These are phyloP conservation scores for Hortiboletus campestris DNA, from an alignment of 768 basidiomycete genomes.

Conservation along the genomic window DNA sequence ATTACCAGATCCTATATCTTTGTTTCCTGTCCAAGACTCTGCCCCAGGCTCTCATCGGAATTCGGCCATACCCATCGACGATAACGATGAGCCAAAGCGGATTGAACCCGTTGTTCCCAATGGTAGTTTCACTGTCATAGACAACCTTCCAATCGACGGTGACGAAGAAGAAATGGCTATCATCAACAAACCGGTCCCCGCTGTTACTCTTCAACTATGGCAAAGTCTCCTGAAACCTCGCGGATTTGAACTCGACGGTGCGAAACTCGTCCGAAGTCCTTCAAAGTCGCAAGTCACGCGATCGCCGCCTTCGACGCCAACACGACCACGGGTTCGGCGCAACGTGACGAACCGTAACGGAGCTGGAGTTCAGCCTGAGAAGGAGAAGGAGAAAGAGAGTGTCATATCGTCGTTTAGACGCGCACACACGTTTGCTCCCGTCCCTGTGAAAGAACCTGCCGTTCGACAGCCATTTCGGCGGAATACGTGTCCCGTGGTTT, in stretches of 20 bases:
- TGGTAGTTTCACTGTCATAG: conserved; percentile 21
- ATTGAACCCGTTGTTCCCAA: conserved; percentile 10
- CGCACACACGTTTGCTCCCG: conserved; percentile 60
- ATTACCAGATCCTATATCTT: conserved; percentile 11
- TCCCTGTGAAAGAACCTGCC: conserved; percentile 21
- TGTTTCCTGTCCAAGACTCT: conserved; percentile 15
- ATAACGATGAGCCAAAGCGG: conserved; percentile 20
- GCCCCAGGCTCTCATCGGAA: conserved; percentile 12
- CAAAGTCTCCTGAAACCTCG: conserved; percentile 62
- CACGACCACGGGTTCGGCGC: conserved; percentile 10
- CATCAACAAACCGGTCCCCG: conserved; percentile 55
- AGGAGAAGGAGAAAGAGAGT: conserved; percentile 27
- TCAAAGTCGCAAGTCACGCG: conserved; percentile 40
- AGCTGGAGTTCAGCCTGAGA: not conserved
- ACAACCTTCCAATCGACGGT: conserved; percentile 18
- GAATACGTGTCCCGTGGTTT: conserved; percentile 21
- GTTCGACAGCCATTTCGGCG: conserved; percentile 49
- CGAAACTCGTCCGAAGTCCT: conserved; percentile 61
- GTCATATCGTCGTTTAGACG: conserved; percentile 63
- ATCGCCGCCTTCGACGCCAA: conserved; percentile 17
- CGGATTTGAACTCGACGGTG: conserved; percentile 59
- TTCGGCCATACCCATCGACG: conserved; percentile 11
- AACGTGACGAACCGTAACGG: not conserved
- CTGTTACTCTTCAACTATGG: conserved; percentile 68
- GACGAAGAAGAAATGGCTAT: conserved; percentile 59